phyloP scores from a whole-genome alignment of 2,329 filamentous ascomycete genomes.

The Fusarium sp. region DNA sequence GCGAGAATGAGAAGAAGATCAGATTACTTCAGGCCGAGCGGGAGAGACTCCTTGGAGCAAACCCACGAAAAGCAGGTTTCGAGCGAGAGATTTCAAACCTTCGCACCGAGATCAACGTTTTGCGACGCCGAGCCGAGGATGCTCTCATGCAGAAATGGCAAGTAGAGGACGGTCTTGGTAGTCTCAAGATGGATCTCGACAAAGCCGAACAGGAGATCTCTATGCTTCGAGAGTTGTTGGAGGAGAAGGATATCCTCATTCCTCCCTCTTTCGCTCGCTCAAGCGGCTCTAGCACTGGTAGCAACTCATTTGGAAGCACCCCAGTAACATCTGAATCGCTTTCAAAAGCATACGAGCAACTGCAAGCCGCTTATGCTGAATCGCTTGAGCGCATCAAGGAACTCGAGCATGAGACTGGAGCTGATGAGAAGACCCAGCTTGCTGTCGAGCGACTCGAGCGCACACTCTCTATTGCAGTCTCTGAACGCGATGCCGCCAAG shows the following conservation, averaged over 20 bases:
- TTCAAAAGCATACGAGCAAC: slow-evolving; percentile 77
- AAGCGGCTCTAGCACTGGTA: slow-evolving; percentile 50
- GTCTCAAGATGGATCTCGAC: slow-evolving; percentile 96
- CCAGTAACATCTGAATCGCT: slow-evolving; percentile 77
- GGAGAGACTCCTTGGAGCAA: slow-evolving; percentile 74
- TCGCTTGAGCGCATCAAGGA: slow-evolving; percentile 74
- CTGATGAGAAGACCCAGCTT: slow-evolving; percentile 68
- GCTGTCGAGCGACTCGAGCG: slow-evolving; percentile 74
- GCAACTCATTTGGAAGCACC: slow-evolving; percentile 47
- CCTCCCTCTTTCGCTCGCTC: slow-evolving; percentile 67
- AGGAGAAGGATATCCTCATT: slow-evolving; percentile 84
- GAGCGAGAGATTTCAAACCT: slow-evolving; percentile 83
- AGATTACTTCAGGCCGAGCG: slow-evolving; percentile 80
- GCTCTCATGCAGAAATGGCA: slow-evolving; percentile 96
- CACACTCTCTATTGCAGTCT: slow-evolving; percentile 74
- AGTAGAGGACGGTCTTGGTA: slow-evolving; percentile 88
- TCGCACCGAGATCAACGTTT: slow-evolving; percentile 83
- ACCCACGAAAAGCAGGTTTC: slow-evolving; percentile 81
- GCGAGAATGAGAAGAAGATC: slow-evolving; percentile 85
- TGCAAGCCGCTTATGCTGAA: slow-evolving; percentile 76
- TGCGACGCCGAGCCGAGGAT: slow-evolving; percentile 90
- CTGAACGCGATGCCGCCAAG: slow-evolving; percentile 77
- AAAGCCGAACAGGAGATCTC: slow-evolving; percentile 92
- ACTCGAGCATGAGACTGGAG: slow-evolving; percentile 64
- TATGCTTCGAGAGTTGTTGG: slow-evolving; percentile 80